Evolutionary conservation across 2,329 filamentous ascomycete species (phyloP).

Genomic region (Verticillium longisporum): DNA sequence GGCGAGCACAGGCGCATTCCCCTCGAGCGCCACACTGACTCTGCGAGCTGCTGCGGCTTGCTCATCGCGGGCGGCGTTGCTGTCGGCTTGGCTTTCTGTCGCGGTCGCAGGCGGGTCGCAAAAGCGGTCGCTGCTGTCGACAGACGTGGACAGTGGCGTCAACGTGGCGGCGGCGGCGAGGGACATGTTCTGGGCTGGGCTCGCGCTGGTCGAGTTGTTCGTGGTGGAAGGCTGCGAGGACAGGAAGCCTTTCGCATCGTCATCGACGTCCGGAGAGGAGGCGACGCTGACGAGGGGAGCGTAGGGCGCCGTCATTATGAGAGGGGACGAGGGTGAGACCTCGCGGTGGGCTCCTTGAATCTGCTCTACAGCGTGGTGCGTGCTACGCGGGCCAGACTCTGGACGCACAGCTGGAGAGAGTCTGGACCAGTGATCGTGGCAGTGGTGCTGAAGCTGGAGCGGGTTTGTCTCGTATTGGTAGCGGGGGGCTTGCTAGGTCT

Average conservation of each 20-base stretch:
- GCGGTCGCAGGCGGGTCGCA: background rate
- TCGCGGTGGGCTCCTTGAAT: background rate
- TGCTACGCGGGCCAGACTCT: background rate
- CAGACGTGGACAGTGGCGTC: slow-evolving; percentile 22
- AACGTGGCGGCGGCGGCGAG: slow-evolving; percentile 17
- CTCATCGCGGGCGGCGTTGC: background rate
- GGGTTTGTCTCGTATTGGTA: background rate
- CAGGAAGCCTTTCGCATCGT: slow-evolving; percentile 5
- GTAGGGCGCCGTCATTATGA: slow-evolving; percentile 5
- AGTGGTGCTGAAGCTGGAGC: background rate
- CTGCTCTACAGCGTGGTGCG: background rate
- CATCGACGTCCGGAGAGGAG: background rate
- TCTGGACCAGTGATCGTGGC: background rate
- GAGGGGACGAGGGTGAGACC: background rate
- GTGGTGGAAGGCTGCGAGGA: slow-evolving; percentile 6
- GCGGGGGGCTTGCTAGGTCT: background rate
- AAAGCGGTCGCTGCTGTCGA: slow-evolving; percentile 13
- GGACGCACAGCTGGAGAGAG: background rate
- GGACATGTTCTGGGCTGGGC: slow-evolving; percentile 12
- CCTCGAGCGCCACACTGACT: background rate
- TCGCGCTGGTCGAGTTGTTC: slow-evolving; percentile 12
- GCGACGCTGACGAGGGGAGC: background rate
- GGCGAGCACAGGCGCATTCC: background rate
- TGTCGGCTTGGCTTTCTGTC: background rate
- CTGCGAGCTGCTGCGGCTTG: background rate